These are phyloP conservation scores for Saturnispora dispora DNA, from an alignment of 805 yeast species.

Conservation along the genomic window DNA sequence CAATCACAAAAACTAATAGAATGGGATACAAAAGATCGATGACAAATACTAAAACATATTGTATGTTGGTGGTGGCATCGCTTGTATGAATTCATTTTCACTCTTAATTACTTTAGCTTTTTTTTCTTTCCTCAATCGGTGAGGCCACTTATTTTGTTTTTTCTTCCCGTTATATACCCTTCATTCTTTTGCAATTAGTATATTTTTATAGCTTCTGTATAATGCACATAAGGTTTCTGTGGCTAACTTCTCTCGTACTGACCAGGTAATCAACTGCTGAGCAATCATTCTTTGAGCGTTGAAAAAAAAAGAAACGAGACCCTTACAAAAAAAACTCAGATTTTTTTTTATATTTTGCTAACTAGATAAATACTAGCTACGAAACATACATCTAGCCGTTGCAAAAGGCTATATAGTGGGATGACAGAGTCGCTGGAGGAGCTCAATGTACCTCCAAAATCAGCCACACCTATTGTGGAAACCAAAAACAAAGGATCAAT, in stretches of 20 bases:
- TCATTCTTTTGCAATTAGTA: background rate
- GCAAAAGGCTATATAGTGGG: background rate
- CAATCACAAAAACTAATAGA: background rate
- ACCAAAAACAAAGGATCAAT: slow-evolving; percentile 22
- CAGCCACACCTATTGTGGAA: slow-evolving; percentile 4
- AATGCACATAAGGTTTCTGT: background rate
- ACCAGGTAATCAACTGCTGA: background rate
- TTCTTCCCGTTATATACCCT: background rate
- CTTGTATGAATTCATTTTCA: background rate
- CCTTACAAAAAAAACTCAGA: background rate
- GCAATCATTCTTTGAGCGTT: background rate
- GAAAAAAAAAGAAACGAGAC: background rate
- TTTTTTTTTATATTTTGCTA: background rate
- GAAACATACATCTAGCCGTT: background rate
- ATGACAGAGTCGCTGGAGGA: slow-evolving; percentile 1
- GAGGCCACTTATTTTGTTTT: too few species aligned
- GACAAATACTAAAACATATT: background rate
- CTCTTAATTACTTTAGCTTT: background rate
- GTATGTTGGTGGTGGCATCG: background rate
- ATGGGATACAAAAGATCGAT: background rate
- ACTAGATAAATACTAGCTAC: background rate
- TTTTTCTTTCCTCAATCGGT: background rate
- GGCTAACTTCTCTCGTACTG: background rate
- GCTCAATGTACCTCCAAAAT: background rate
- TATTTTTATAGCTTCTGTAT: too few species aligned